phyloP scores from a whole-genome alignment of 495 filamentous ascomycete species.

The Melanomma pulvis-pyrius region DNA sequence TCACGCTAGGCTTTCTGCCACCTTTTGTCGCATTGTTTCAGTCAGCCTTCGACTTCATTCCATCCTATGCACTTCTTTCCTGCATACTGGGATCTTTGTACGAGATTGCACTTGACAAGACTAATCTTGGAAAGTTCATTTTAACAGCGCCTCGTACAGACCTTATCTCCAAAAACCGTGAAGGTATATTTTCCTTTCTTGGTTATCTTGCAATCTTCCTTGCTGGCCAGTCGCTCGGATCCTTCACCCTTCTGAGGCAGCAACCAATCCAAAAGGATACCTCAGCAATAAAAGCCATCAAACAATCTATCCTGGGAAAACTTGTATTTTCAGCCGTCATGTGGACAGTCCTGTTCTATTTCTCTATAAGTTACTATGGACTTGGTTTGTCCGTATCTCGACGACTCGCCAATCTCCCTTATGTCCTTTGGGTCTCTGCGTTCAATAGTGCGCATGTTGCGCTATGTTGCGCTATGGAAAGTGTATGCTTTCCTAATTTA shows the following conservation, averaged over 20 bases:
- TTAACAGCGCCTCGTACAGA: constrained; percentile 77
- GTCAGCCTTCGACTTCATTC: constrained; percentile 60
- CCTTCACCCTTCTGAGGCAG: constrained; percentile 69
- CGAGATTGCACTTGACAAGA: constrained; percentile 74
- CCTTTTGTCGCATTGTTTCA: constrained; percentile 90
- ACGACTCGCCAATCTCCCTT: constrained; percentile 89
- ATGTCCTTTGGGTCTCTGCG: constrained; percentile 85
- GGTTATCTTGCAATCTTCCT: constrained; percentile 97
- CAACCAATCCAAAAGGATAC: constrained; percentile 35
- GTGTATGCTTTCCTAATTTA: constrained; percentile 70
- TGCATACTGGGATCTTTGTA: constrained; percentile 67
- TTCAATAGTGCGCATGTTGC: constrained; percentile 84
- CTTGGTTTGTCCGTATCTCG: constrained; percentile 71
- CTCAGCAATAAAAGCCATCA: constrained; percentile 38
- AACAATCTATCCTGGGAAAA: constrained; percentile 58
- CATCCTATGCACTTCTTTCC: constrained; percentile 73
- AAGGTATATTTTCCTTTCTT: constrained; percentile 89
- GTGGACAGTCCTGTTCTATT: constrained; percentile 69
- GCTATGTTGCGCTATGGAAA: constrained; percentile 76
- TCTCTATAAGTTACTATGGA: constrained; percentile 70
- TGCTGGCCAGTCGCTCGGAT: constrained; percentile 79
- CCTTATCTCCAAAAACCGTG: constrained; percentile 70
- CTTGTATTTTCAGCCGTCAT: constrained; percentile 62
- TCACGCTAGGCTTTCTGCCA: constrained; percentile 86
- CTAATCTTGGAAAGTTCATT: constrained; percentile 77